A percentile compares a stretch with the other conserved stretches of the same genome.
These are phyloP conservation scores for Yarrowia keelungensis DNA, from an alignment of 805 yeast genomes.

Conservation along the genomic window DNA sequence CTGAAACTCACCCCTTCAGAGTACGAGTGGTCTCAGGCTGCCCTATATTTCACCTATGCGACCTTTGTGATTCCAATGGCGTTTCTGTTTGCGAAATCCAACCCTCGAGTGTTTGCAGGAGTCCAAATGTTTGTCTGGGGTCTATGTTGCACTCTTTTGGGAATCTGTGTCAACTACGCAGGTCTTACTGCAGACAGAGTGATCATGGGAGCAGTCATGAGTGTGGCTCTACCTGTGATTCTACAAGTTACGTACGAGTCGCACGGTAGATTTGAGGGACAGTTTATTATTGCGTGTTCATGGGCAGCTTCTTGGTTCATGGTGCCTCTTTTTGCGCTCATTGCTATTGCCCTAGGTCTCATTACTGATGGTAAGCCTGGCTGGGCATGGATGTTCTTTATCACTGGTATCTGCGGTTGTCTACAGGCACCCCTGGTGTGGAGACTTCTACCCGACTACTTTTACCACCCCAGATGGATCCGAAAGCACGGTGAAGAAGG, in stretches of 20 bases:
- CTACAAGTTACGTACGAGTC: not conserved
- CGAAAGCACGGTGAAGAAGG: constrained; percentile 18
- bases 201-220: constrained; percentile 15
- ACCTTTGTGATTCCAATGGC: constrained; percentile 3
- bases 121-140: constrained; percentile 25
- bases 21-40: constrained; percentile 20
- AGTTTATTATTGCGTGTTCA: constrained; percentile 17
- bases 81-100: not conserved
- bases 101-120: constrained; percentile 18
- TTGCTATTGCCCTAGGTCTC: constrained; percentile 22
- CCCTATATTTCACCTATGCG: constrained; percentile 13
- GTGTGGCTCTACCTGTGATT: constrained; percentile 1
- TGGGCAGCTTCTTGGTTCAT: constrained; percentile 20
- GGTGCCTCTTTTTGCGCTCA: constrained; percentile 20
- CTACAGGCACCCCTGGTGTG: constrained; percentile 21
- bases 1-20: not conserved
- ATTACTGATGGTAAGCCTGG: constrained; percentile 17
- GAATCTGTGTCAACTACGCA: not conserved
- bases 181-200: constrained; percentile 15
- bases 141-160: constrained; percentile 1
- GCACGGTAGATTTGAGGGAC: constrained; percentile 6
- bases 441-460: constrained; percentile 25
- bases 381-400: constrained; percentile 27
- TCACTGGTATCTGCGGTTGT: constrained; percentile 21
- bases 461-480: constrained; percentile 31